Evolutionary conservation across 2,329 filamentous ascomycete species (phyloP).

Genomic region (Huntiella savannae): DNA sequence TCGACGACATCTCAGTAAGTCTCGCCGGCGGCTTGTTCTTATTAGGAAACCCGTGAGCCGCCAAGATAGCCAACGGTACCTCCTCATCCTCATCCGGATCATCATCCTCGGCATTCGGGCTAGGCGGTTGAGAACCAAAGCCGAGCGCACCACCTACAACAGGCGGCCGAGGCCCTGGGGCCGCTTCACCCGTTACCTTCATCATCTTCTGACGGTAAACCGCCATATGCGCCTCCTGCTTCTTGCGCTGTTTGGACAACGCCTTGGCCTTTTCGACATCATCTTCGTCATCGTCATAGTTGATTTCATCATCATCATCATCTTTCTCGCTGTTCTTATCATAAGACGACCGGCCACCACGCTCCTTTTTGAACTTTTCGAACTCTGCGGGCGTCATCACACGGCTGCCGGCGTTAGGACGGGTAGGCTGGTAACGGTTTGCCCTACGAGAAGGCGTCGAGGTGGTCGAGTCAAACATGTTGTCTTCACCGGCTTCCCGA

Average conservation of each 20-base stretch:
- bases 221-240: constrained; percentile 77
- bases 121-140: constrained; percentile 16
- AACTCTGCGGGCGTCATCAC: constrained; percentile 85
- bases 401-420: constrained; percentile 37
- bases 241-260: constrained; percentile 56
- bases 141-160: constrained; percentile 46
- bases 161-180: constrained; percentile 27
- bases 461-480: constrained; percentile 32
- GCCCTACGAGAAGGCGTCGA: constrained; percentile 21
- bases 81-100: constrained; percentile 70
- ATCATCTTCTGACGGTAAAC: constrained; percentile 92
- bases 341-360: constrained; percentile 25
- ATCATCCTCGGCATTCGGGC: constrained; percentile 22
- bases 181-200: constrained; percentile 55
- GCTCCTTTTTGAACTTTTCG: constrained; percentile 59
- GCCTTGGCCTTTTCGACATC: constrained; percentile 57
- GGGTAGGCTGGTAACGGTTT: constrained; percentile 19
- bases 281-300: constrained; percentile 59
- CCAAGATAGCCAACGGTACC: constrained; percentile 66
- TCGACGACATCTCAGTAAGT: constrained; percentile 44
- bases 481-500: constrained; percentile 25
- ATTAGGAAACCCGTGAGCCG: constrained; percentile 73
- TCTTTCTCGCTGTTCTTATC: constrained; percentile 27
- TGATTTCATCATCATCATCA: constrained; percentile 42
- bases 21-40: constrained; percentile 57